Conservation (phyloP, 2,329 filamentous ascomycete genomes). For the Furcasterigmium furcatum region DNA sequence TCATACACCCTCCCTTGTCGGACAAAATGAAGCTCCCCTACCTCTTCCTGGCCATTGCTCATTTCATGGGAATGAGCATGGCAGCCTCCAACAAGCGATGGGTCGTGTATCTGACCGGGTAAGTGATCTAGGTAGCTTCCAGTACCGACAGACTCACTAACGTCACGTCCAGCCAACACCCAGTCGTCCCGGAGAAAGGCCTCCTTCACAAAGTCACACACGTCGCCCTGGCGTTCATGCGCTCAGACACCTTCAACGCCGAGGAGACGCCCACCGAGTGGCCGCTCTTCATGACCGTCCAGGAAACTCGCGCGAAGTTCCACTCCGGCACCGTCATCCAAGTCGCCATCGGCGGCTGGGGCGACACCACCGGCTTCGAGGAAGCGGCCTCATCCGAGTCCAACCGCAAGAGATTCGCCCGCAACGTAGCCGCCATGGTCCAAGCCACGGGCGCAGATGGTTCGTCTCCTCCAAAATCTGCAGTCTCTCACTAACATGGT, state of each 20-base stretch:
- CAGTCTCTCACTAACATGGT: not conserved
- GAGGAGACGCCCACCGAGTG: conserved; percentile 30
- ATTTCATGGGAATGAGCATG: conserved; percentile 6
- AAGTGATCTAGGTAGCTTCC: no score
- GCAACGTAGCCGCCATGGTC: conserved; percentile 63
- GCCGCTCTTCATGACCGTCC: conserved; percentile 51
- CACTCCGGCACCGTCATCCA: conserved; percentile 55
- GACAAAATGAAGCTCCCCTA: not conserved
- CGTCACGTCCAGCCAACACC: conserved; percentile 39
- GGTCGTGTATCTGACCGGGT: conserved; percentile 51
- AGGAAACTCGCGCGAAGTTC: conserved; percentile 44
- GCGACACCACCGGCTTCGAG: conserved; percentile 62
- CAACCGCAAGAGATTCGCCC: conserved; percentile 56
- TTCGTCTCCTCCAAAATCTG: conserved; percentile 8
- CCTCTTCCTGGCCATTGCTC: not conserved
- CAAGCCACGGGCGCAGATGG: conserved; percentile 62
- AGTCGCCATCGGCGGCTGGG: conserved; percentile 75
- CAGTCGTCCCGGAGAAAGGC: conserved; percentile 30
- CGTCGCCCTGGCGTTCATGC: conserved; percentile 56
- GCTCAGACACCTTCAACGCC: conserved; percentile 47
- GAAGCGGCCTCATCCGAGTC: conserved; percentile 39
- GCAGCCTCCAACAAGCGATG: conserved; percentile 16
- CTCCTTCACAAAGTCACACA: conserved; percentile 48
- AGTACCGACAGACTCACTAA: no score
- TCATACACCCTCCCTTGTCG: no score